These are phyloP conservation scores for Pulveroboletus sp. DNA, from an alignment of 768 basidiomycete species.

Conservation along the genomic window DNA sequence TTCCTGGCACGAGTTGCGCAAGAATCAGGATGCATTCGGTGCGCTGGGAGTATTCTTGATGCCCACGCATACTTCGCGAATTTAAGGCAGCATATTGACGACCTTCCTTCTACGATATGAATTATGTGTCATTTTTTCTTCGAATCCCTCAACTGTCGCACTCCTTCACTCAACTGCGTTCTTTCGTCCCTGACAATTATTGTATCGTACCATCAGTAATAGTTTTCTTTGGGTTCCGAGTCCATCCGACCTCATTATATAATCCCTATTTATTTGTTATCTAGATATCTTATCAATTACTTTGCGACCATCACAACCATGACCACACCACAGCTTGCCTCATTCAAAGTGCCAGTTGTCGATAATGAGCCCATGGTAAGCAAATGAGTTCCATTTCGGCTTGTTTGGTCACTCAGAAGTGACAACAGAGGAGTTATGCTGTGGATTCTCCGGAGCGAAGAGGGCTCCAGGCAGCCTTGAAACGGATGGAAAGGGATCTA, in stretches of 20 bases:
- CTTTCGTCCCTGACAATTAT: not conserved
- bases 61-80: constrained; percentile 53
- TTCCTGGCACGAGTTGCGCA: constrained; percentile 55
- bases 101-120: constrained; percentile 44
- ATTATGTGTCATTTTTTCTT: not conserved
- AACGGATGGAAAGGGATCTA: constrained; percentile 75
- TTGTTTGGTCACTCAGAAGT: not conserved
- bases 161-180: not conserved
- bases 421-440: constrained; percentile 66
- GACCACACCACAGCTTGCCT: constrained; percentile 73
- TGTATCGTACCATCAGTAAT: not conserved
- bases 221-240: no score
- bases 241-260: not conserved
- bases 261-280: not conserved
- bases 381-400: not conserved
- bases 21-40: constrained; percentile 56
- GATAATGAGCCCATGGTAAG: constrained; percentile 94
- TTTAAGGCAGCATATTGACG: constrained; percentile 59
- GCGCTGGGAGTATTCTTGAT: constrained; percentile 63
- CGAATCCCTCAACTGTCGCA: not conserved
- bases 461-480: constrained; percentile 67
- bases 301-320: constrained; percentile 35
- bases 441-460: constrained; percentile 76
- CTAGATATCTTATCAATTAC: no score
- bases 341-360: constrained; percentile 81